Evolutionary conservation across 768 basidiomycete genomes (phyloP).

Genomic region (Lactarius indigo): DNA sequence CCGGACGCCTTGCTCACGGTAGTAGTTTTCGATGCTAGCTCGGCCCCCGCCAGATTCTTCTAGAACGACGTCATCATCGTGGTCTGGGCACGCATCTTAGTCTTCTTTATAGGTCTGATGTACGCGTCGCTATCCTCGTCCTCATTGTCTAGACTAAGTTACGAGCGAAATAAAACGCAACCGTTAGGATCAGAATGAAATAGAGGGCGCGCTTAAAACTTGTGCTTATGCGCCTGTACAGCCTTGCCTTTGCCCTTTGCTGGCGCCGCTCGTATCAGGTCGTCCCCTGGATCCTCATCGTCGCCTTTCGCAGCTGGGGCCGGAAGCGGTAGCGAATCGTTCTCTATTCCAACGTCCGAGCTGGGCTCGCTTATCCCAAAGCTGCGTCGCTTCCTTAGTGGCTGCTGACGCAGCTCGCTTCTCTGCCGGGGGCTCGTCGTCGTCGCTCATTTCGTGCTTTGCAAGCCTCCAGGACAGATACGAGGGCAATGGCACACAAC

Average conservation of each 20-base stretch:
- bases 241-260: slow-evolving; percentile 46
- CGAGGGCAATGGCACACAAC: too few species aligned
- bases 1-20: slow-evolving; percentile 48
- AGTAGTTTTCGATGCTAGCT: slow-evolving; percentile 9
- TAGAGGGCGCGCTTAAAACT: slow-evolving; percentile 47
- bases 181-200: not conserved
- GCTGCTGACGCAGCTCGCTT: too few species aligned
- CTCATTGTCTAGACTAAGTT: not conserved
- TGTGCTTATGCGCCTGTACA: slow-evolving; percentile 53
- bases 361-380: slow-evolving; percentile 25
- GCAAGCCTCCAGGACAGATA: too few species aligned
- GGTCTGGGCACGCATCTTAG: slow-evolving; percentile 31
- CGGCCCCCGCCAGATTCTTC: slow-evolving; percentile 32
- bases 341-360: slow-evolving; percentile 31
- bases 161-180: not conserved
- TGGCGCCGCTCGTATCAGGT: slow-evolving; percentile 30
- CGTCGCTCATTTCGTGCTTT: too few species aligned
- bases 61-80: slow-evolving; percentile 61
- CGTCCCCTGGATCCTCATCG: slow-evolving; percentile 43
- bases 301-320: not conserved
- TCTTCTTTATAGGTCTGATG: slow-evolving; percentile 54
- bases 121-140: slow-evolving; percentile 23
- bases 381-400: slow-evolving; percentile 10
- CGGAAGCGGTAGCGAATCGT: slow-evolving; percentile 31
- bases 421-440: too few species aligned